A percentile compares a stretch with the other conserved stretches of the same genome.
Evolutionary conservation across 2,329 filamentous ascomycete species (phyloP).

Genomic region (Ambrosiella cleistominuta): DNA sequence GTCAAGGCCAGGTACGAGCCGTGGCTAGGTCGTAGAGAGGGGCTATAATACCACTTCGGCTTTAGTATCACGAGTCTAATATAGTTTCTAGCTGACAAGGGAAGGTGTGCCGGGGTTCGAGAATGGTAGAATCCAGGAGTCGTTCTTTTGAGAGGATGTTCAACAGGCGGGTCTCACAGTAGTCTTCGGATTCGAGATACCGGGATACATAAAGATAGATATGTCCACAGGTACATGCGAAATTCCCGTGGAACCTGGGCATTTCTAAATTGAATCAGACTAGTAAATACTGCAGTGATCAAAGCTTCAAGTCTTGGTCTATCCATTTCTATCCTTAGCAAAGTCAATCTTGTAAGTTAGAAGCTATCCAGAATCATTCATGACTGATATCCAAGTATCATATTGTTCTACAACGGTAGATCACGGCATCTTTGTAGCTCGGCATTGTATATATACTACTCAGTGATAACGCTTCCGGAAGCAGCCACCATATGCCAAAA

Average conservation of each 20-base stretch:
- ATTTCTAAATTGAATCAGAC: no score
- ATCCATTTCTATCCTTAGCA: no score
- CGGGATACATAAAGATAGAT: background rate
- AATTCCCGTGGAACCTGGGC: background rate
- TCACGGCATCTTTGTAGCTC: no score
- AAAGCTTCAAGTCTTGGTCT: no score
- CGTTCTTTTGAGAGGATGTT: background rate
- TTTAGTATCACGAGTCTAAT: background rate
- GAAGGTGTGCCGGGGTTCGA: background rate
- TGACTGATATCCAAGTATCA: no score
- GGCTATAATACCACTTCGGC: background rate
- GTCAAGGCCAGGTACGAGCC: background rate
- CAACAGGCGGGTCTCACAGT: background rate
- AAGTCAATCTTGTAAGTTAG: no score
- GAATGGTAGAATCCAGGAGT: no score
- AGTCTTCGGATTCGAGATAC: background rate
- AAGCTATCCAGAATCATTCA: no score
- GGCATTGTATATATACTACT: no score
- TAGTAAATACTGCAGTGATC: no score
- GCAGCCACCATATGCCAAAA: background rate
- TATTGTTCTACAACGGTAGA: no score
- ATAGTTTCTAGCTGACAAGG: background rate
- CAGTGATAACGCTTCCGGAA: background rate
- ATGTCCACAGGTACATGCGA: background rate
- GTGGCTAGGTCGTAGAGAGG: background rate